Evolutionary conservation across 2,329 filamentous ascomycete genomes (phyloP), one percentile per base, ranked within the genome.

Genomic region (Trichoderma pleuroti): DNA sequence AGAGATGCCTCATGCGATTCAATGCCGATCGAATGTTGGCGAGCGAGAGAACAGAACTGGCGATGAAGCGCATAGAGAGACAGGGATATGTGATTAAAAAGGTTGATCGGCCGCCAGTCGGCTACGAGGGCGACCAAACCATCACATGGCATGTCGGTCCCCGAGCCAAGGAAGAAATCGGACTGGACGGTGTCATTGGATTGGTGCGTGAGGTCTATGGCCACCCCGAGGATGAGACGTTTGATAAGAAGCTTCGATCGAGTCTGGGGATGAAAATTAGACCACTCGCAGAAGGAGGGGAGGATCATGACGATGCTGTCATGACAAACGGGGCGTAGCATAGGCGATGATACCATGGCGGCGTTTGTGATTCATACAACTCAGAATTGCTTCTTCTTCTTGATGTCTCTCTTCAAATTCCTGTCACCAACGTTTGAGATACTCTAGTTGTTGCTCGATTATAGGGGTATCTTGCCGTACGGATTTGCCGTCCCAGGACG

Each of bases 61-160:
- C 95, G 4, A 82, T 98, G 14, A 88, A 90, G 74, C 87, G 88
- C 65, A 90, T 98, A 84, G 87, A 91, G 73, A 91, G 87, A 73
- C 94, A 98, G 68, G 92, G 92, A 0, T 99, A 99, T 77, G 83
- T 99, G 3, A 85, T 94, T 42, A 92, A 89, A 73, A 86, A 90
- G 63, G 86, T 90, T 24, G 94, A 98, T 75, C 87, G 82, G 57
- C 84, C 84, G 14, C 79, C 81, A 71, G 78, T 77, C 78, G 81
- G 81, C 5, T 75, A 83, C 34, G 89, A 88, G 1, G 93, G 92
- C 30, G 93, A 97, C 46, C 90, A 95, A 73, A 85, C 88, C 3
- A 85, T 93, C 9, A 94, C 93, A 61, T 99, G 93, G 86, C 88
- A 92, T 70, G 88, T 98, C 16, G 96, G 96, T 0, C 91, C 93